Conservation (phyloP, 169 alveolate genomes). For the Prorocentrum cordatum region DNA sequence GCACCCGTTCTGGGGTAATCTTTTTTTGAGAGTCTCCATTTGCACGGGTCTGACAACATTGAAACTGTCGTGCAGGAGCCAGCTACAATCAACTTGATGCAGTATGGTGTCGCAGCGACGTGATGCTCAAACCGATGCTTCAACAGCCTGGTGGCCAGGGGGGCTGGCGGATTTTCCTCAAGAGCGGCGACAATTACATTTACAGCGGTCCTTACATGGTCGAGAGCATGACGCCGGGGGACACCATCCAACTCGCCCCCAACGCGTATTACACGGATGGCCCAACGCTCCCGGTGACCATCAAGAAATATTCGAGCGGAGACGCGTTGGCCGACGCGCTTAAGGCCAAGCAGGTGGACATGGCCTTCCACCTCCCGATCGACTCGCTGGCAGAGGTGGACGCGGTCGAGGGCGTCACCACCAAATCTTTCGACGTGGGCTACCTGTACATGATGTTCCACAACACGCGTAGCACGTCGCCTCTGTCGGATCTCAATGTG, state of each 20-base stretch:
- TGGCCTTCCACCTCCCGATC: conserved; percentile 10
- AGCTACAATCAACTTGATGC: no score
- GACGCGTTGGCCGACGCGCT: not conserved
- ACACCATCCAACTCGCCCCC: not conserved
- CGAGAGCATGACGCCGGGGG: not conserved
- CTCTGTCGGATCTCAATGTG: not conserved
- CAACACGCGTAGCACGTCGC: not conserved
- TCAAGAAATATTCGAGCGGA: not conserved
- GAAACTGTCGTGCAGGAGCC: no score
- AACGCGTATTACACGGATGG: not conserved
- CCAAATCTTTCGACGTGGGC: not conserved
- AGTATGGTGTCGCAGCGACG: no score
- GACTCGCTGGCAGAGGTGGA: not conserved
- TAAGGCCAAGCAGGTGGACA: not conserved
- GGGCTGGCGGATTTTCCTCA: no score
- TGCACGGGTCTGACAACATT: no score
- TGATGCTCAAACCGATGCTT: no score
- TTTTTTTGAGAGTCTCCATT: no score
- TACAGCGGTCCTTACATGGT: not conserved
- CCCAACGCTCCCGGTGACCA: not conserved
- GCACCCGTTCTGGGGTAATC: no score
- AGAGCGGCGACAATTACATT: not conserved
- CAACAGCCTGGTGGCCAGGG: no score
- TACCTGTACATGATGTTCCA: conserved; percentile 8
- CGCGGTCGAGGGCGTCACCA: not conserved